Evolutionary conservation across 768 basidiomycete genomes (phyloP).

Genomic region (Porpolomopsis calyptriformis): DNA sequence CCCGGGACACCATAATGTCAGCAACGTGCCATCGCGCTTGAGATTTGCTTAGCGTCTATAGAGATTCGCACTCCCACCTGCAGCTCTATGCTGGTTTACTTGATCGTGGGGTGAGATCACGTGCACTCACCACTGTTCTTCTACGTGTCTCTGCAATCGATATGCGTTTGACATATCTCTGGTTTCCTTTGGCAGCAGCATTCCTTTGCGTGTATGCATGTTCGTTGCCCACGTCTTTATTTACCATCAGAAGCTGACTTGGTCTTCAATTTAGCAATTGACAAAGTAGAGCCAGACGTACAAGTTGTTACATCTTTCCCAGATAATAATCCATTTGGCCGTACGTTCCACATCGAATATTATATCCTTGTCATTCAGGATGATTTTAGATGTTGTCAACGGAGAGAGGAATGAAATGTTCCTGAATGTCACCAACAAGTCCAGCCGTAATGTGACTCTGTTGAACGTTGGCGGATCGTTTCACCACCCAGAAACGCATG

Average conservation of each 20-base stretch:
- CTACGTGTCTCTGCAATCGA: too few relatives aligned
- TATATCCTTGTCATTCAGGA: conserved; percentile 8
- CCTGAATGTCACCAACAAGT: conserved; percentile 65
- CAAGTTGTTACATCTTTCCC: conserved; percentile 47
- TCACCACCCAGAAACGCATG: conserved; percentile 50
- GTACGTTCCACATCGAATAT: conserved; percentile 33
- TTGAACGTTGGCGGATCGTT: conserved; percentile 57
- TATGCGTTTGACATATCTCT: too few relatives aligned
- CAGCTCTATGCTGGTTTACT: too few relatives aligned
- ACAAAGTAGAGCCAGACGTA: conserved; percentile 44
- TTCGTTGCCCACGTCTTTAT: conserved; percentile 9
- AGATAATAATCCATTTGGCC: conserved; percentile 65
- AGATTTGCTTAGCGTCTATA: too few relatives aligned
- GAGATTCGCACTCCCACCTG: too few relatives aligned
- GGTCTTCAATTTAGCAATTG: conserved; percentile 12
- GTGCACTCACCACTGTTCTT: too few relatives aligned
- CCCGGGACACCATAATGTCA: too few relatives aligned
- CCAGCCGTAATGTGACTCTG: conserved; percentile 60
- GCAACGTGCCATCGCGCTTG: too few relatives aligned
- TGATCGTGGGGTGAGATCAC: too few relatives aligned
- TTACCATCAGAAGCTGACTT: neutral
- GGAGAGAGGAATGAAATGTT: conserved; percentile 66
- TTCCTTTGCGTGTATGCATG: conserved; percentile 14
- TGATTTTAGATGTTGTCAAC: conserved; percentile 62
- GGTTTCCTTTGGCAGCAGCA: too few relatives aligned